Conservation (phyloP, 163 green algal genomes). For the Trebouxiophyceae sp. region DNA sequence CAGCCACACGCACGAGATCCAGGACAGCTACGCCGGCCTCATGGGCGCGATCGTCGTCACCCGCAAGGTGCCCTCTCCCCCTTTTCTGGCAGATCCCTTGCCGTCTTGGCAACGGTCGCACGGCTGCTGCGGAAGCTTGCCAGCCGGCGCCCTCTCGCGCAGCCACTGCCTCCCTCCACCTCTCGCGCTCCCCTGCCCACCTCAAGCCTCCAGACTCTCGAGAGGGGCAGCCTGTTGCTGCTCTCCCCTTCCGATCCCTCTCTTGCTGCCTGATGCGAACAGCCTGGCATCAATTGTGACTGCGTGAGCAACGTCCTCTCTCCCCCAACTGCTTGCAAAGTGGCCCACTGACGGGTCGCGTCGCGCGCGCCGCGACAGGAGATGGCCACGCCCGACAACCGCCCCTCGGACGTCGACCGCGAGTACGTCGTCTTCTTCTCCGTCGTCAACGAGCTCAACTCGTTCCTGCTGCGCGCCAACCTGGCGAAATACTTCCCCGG, state of each 20-base stretch:
- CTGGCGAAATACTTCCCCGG: neutral
- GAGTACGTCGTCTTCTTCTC: conserved; percentile 59
- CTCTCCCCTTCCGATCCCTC: too few species aligned
- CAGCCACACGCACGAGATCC: conserved; percentile 38
- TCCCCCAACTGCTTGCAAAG: neutral
- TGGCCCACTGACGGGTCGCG: neutral
- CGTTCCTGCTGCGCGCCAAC: conserved; percentile 6
- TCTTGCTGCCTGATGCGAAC: too few species aligned
- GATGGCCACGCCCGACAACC: conserved; percentile 6
- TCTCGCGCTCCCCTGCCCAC: too few species aligned
- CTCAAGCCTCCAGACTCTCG: too few species aligned
- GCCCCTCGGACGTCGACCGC: conserved; percentile 19
- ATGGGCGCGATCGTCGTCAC: conserved; percentile 60
- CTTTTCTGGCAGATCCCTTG: too few species aligned
- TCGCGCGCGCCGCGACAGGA: neutral
- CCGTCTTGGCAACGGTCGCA: too few species aligned
- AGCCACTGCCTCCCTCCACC: too few species aligned
- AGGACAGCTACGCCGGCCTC: conserved; percentile 62
- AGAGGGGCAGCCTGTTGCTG: too few species aligned
- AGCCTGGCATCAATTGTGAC: too few species aligned
- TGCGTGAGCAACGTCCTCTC: too few species aligned
- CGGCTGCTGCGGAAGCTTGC: too few species aligned
- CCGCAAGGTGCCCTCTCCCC: conserved; percentile 26
- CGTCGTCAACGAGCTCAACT: conserved; percentile 47
- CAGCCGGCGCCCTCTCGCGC: too few species aligned